Base-by-base conservation (phyloP, 345 rosid genomes). In the Viola odorata region DNA sequence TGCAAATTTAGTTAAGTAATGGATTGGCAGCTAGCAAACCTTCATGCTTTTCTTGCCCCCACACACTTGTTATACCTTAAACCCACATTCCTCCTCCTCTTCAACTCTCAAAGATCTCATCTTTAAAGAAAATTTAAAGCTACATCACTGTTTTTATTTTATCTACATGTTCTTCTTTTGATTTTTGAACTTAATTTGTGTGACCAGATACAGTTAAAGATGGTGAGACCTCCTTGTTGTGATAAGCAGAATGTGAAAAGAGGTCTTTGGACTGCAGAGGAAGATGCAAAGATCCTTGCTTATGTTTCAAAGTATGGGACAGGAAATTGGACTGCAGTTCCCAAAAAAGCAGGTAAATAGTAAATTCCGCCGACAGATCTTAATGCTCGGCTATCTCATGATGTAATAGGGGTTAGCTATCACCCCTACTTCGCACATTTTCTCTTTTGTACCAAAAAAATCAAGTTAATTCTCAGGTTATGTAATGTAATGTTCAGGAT, bases 241-340 rank as follows among this genome's bases (percentile, higher is more conserved):
- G 81, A 76, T 73, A 78, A 73, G 69, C 45, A 57, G 55, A 78
- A 76, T 56, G 69, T 67, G 39, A 77, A 69, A 48, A 73, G 69
- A 44, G 85, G 81, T 1, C 73, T 69, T 50, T 84, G 95, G 91
- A 75, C 75, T 66, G 69, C 55, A 38, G 95, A 85, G 51, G 91
- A 84, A 69, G 95, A 87, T 69, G 85, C 83, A 23, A 84, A 79
- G 75, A 78, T 77, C 3, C 74, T 75, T 53, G 80, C 83, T 12
- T 72, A 78, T 70, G 85, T 79, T 4, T 73, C 91, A 0, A 85
- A 81, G 57, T 83, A 85, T 55, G 90, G 86, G 32, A 75, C 76
- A 10, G 82, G 81, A 5, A 80, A 84, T 47, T 84, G 92, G 85
- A 72, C 79, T 73, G 69, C 61, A 38, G 76, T 67, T 47, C 88